A percentile compares a stretch with the other conserved stretches of the same genome.
phyloP scores from a whole-genome alignment of 106 monocot genomes.

The Allium cepa region DNA sequence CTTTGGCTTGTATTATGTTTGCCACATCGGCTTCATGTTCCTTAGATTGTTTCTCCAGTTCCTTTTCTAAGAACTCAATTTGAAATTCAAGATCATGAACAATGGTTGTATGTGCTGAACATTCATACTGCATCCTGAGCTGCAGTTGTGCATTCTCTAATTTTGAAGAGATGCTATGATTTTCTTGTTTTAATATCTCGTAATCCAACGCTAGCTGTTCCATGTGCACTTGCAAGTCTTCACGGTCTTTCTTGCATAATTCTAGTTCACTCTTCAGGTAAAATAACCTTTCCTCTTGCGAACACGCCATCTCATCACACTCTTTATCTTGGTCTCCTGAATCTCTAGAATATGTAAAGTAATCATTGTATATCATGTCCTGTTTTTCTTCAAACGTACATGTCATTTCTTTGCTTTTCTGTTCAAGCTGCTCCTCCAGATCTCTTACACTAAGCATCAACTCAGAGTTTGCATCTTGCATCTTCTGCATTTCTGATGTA shows the following conservation, averaged over 20 bases:
- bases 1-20: slow-evolving; percentile 33
- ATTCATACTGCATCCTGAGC: slow-evolving; percentile 91
- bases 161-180: slow-evolving; percentile 67
- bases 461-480: slow-evolving; percentile 79
- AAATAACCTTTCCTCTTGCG: slow-evolving; percentile 45
- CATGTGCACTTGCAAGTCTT: slow-evolving; percentile 93
- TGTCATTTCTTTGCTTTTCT: slow-evolving; percentile 27
- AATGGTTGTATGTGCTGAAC: slow-evolving; percentile 72
- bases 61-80: slow-evolving; percentile 69
- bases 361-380: slow-evolving; percentile 12
- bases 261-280: slow-evolving; percentile 68
- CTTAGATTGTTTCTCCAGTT: slow-evolving; percentile 54
- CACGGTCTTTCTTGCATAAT: slow-evolving; percentile 81
- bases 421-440: slow-evolving; percentile 78
- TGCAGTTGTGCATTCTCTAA: slow-evolving; percentile 83
- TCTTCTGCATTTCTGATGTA: slow-evolving; percentile 65
- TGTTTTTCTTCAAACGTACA: slow-evolving; percentile 8
- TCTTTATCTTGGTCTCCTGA: slow-evolving; percentile 28
- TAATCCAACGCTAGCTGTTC: slow-evolving; percentile 97
- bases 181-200: slow-evolving; percentile 96
- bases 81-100: slow-evolving; percentile 86
- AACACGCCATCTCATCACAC: slow-evolving; percentile 28
- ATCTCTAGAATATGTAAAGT: slow-evolving; percentile 8
- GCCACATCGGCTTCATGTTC: slow-evolving; percentile 55
- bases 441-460: slow-evolving; percentile 80